phyloP scores from a whole-genome alignment of 1,284 basidiomycete species.

The Marasmius fiardii region DNA sequence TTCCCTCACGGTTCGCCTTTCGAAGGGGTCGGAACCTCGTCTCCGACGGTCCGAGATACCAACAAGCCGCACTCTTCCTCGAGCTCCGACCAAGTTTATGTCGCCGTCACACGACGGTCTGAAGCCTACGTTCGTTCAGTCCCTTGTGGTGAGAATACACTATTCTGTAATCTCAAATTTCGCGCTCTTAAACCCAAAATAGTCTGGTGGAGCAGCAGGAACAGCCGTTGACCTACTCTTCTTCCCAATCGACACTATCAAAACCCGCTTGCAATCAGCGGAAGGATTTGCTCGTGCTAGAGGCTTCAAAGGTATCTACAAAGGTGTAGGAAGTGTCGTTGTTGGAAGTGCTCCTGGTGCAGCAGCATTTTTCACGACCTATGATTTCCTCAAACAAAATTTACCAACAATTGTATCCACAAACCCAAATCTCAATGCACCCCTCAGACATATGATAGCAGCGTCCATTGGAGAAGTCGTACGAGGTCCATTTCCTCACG shows the following conservation, averaged over 20 bases:
- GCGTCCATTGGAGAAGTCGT: conserved; percentile 86
- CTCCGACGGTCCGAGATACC: background rate
- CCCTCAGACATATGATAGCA: conserved; percentile 77
- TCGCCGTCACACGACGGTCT: conserved; percentile 5
- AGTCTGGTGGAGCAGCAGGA: conserved; percentile 88
- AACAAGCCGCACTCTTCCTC: conserved; percentile 11
- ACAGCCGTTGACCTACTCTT: conserved; percentile 92
- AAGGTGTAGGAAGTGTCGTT: conserved; percentile 92
- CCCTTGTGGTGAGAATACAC: conserved; percentile 30
- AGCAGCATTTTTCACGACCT: conserved; percentile 93
- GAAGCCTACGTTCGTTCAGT: conserved; percentile 36
- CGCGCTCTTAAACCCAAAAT: background rate
- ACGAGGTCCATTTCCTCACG: conserved; percentile 22
- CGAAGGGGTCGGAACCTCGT: background rate
- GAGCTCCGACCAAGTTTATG: conserved; percentile 5
- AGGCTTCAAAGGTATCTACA: conserved; percentile 91
- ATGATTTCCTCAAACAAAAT: conserved; percentile 83
- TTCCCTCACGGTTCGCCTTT: too few species aligned
- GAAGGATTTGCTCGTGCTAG: conserved; percentile 87
- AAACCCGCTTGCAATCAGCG: conserved; percentile 89
- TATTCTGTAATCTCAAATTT: background rate
- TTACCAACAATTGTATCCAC: conserved; percentile 47
- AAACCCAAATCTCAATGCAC: conserved; percentile 36
- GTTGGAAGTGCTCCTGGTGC: conserved; percentile 97
- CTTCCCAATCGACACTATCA: conserved; percentile 96